Base-by-base conservation (phyloP, 202 grass and related monocot genomes). In the Musa balbisiana region DNA sequence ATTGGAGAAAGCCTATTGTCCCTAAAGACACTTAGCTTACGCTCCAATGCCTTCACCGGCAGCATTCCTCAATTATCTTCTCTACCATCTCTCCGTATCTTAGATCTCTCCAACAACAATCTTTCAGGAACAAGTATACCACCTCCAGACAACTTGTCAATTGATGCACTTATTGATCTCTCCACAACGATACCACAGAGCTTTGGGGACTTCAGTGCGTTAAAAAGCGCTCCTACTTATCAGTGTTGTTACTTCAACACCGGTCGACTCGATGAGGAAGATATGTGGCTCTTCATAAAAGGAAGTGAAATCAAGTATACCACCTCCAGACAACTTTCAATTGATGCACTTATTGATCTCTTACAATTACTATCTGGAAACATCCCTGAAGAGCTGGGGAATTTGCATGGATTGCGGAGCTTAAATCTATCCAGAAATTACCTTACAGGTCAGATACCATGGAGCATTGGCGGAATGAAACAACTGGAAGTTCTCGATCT, bases 401-500 rank as follows among this genome's bases (percentile, higher is more conserved):
- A 8, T 62, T 56, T 89, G 65, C 14, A 20, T 10, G 76, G 50
- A 43, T 53, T 88, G 20, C 55, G 23, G 50, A 25, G 50, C 23
- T 33, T 85, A 11, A 88, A 82, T 19, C 53, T 88, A 11, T 88
- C 86, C 33, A 50, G 23, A 25, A 88, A 85, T 78, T 23, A 5
- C 9, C 51, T 88, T 15, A 73, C 0, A 19, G 76, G 80, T 27
- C 6, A 51, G 51, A 88, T 85, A 53, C 82, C 83, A 8, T 0
- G 53, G 2, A 60, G 21, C 25, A 80, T 85, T 2, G 29, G 65
- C 14, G 20, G 20, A 12, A 71, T 88, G 3, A 70, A 25, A 60
- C n/a, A 58, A 12, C 1, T 88, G 1, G 82, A 80, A 25, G 82
- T 82, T 8, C 75, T 88, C 51, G 86, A 88, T 43, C 6, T 88